Percentiles rank a stretch among this genome's conserved stretches.
Evolutionary conservation across 2,329 filamentous ascomycete species (phyloP).

Genomic region (Colletotrichum tropicicola): DNA sequence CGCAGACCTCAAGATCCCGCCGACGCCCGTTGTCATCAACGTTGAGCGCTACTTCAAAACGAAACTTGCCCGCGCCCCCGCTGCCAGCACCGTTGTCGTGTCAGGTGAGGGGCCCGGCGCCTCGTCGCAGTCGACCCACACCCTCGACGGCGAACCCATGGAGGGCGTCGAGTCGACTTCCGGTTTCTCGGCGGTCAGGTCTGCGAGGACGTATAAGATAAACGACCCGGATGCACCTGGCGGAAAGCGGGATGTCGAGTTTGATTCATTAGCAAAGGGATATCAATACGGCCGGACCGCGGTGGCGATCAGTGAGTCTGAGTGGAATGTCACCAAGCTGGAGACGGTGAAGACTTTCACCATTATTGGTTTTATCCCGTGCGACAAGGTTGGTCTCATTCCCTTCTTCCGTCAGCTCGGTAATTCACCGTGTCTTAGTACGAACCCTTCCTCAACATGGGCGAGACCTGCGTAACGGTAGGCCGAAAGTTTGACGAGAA

Average conservation of each 20-base stretch:
- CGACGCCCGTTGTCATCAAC: constrained; percentile 80
- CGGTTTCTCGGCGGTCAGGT: constrained; percentile 76
- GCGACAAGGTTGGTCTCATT: constrained; percentile 69
- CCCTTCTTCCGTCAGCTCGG: background rate
- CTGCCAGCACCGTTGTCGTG: constrained; percentile 80
- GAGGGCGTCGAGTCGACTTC: constrained; percentile 55
- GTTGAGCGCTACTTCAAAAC: constrained; percentile 93
- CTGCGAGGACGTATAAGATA: constrained; percentile 82
- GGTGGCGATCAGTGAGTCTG: constrained; percentile 87
- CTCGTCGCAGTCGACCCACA: constrained; percentile 59
- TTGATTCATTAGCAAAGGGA: constrained; percentile 88
- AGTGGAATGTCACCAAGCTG: constrained; percentile 88
- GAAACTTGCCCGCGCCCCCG: constrained; percentile 76
- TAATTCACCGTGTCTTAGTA: constrained; percentile 61
- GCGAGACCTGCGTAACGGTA: constrained; percentile 80
- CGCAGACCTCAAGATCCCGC: constrained; percentile 61
- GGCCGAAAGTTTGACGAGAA: constrained; percentile 82
- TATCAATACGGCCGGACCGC: constrained; percentile 94
- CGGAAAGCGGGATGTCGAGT: constrained; percentile 82
- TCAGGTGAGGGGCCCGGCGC: constrained; percentile 56
- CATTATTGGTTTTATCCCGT: constrained; percentile 86
- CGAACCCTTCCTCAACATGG: constrained; percentile 86
- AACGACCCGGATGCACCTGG: constrained; percentile 78
- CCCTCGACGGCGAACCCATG: constrained; percentile 56
- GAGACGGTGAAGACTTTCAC: constrained; percentile 80